phyloP scores from a whole-genome alignment of 75 land plant genomes.

The Ceratopteris richardii region DNA sequence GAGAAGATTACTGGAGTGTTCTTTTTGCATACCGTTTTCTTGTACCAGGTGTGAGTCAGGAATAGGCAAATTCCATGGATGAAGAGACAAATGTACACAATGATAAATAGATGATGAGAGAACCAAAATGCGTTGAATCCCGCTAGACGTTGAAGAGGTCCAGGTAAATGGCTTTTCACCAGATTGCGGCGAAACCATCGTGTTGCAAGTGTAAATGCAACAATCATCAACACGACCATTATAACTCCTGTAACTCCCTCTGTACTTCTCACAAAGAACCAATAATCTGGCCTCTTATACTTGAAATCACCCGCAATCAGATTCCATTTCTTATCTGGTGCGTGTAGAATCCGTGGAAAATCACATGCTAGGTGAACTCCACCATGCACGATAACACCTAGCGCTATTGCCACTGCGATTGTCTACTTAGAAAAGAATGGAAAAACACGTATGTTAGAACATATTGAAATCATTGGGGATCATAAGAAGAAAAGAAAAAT shows the following conservation, averaged over 20 bases:
- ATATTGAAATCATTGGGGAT: too few relatives aligned
- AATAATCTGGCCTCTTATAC: slow-evolving; percentile 7
- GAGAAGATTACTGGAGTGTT: too few relatives aligned
- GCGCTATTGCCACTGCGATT: slow-evolving; percentile 15
- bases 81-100: slow-evolving; percentile 13
- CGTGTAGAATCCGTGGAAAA: slow-evolving; percentile 7
- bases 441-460: too few relatives aligned
- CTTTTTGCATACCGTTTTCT: slow-evolving; percentile 22
- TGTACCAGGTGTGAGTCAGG: slow-evolving; percentile 12
- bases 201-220: slow-evolving; percentile 15
- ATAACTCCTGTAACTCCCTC: slow-evolving; percentile 13
- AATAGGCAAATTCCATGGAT: slow-evolving; percentile 12
- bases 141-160: slow-evolving; percentile 18
- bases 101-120: slow-evolving; percentile 18
- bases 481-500: too few relatives aligned
- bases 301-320: slow-evolving; percentile 14
- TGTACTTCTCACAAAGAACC: background rate
- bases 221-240: slow-evolving; percentile 19
- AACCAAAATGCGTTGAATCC: slow-evolving; percentile 28
- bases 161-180: slow-evolving; percentile 10
- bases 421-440: slow-evolving; percentile 10
- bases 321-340: slow-evolving; percentile 7
- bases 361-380: slow-evolving; percentile 23
- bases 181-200: slow-evolving; percentile 8
- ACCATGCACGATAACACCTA: slow-evolving; percentile 24